Evolutionary conservation across 345 rosid genomes (phyloP).

Genomic region (Rubroshorea leprosula): DNA sequence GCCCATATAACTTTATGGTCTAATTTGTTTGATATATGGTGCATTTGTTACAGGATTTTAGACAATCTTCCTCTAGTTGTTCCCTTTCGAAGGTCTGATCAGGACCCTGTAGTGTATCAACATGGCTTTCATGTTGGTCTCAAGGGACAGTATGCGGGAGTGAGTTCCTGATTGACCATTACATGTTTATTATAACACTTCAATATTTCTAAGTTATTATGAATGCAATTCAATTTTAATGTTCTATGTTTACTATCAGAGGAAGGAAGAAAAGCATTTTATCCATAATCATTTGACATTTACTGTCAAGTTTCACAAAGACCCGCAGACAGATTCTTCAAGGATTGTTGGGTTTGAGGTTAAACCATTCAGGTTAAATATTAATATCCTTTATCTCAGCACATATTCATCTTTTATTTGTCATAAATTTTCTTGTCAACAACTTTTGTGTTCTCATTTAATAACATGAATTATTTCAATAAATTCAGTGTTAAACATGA

Average conservation of each 20-base stretch:
- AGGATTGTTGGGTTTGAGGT: slow-evolving; percentile 94
- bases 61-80: slow-evolving; percentile 75
- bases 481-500: slow-evolving; percentile 67
- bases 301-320: slow-evolving; percentile 70
- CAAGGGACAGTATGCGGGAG: slow-evolving; percentile 59
- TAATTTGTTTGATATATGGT: slow-evolving; percentile 2
- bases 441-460: slow-evolving; percentile 1
- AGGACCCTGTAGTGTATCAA: slow-evolving; percentile 42
- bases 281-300: slow-evolving; percentile 77
- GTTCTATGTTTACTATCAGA: slow-evolving; percentile 39
- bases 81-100: slow-evolving; percentile 46
- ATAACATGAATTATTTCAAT: slow-evolving; percentile 19
- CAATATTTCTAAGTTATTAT: slow-evolving; percentile 4
- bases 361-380: slow-evolving; percentile 69
- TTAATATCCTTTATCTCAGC: slow-evolving; percentile 3
- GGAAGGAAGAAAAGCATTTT: too few species aligned
- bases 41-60: slow-evolving; percentile 46
- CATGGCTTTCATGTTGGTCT: slow-evolving; percentile 64
- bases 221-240: neutral
- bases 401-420: neutral
- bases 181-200: slow-evolving; percentile 1
- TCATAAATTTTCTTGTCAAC: slow-evolving; percentile 6
- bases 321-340: slow-evolving; percentile 46
- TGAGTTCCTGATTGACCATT: slow-evolving; percentile 24
- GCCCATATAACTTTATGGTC: neutral